Evolutionary conservation across 768 basidiomycete species (phyloP).

Genomic region (Auricularia sp.): DNA sequence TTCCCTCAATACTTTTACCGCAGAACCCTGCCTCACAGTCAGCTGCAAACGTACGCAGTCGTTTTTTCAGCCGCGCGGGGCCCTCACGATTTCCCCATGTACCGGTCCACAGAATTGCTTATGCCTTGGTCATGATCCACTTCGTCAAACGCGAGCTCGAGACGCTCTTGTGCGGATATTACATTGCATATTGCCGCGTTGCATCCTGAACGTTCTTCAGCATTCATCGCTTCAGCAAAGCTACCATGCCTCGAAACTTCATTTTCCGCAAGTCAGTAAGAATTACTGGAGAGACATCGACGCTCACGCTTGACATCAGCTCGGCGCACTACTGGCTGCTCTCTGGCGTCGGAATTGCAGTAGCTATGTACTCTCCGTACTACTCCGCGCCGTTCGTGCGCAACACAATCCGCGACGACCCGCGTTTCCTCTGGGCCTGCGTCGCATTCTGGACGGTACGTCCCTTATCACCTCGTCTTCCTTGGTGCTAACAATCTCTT

Average conservation of each 20-base stretch:
- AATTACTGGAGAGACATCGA: neutral
- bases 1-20: slow-evolving; percentile 66
- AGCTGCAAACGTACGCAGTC: slow-evolving; percentile 56
- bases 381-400: slow-evolving; percentile 54
- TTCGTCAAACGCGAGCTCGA: slow-evolving; percentile 90
- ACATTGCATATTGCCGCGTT: neutral
- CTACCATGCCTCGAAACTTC: slow-evolving; percentile 80
- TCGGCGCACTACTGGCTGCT: slow-evolving; percentile 84
- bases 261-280: slow-evolving; percentile 78
- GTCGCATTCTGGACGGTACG: slow-evolving; percentile 68
- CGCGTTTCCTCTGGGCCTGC: slow-evolving; percentile 57
- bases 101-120: slow-evolving; percentile 43
- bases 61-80: no score
- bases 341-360: slow-evolving; percentile 67
- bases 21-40: slow-evolving; percentile 56
- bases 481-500: slow-evolving; percentile 3
- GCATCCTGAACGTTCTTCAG: slow-evolving; percentile 24
- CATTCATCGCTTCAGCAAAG: slow-evolving; percentile 91
- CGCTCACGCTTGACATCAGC: slow-evolving; percentile 35
- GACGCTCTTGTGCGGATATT: slow-evolving; percentile 64
- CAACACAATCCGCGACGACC: slow-evolving; percentile 54
- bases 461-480: slow-evolving; percentile 11
- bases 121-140: slow-evolving; percentile 70
- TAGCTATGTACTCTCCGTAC: slow-evolving; percentile 71
- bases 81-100: slow-evolving; percentile 1